These are phyloP conservation scores for Pichia cactophila DNA, from an alignment of 1,139 yeast species.

Conservation along the genomic window DNA sequence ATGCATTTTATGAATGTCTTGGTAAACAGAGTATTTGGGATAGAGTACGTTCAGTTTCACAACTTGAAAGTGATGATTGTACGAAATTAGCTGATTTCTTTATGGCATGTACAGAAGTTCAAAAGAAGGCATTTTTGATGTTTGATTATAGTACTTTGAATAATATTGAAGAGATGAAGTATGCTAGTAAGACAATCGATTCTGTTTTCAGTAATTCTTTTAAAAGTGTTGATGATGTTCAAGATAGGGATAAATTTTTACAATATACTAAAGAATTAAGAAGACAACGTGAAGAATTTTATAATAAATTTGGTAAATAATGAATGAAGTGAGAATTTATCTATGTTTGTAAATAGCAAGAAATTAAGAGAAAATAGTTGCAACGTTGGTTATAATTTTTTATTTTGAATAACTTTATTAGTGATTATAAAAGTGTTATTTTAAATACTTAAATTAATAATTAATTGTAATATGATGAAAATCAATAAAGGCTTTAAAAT, in stretches of 20 bases:
- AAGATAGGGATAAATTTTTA: conserved; percentile 18
- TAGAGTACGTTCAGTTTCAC: conserved; percentile 15
- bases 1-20: conserved; percentile 23
- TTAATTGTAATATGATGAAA: no score
- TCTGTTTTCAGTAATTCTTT: conserved; percentile 21
- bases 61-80: conserved; percentile 19
- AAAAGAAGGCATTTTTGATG: conserved; percentile 24
- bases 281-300: conserved; percentile 24
- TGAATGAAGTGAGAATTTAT: no score
- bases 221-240: conserved; percentile 20
- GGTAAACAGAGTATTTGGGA: conserved; percentile 13
- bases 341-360: background rate
- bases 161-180: conserved; percentile 22
- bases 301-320: conserved; percentile 21
- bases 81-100: conserved; percentile 23
- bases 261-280: conserved; percentile 24
- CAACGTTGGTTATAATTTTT: background rate
- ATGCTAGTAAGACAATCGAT: conserved; percentile 23
- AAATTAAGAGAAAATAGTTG: background rate
- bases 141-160: conserved; percentile 26
- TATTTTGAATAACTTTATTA: background rate
- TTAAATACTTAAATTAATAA: no score
- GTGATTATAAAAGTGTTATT: background rate
- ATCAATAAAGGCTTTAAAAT: background rate
- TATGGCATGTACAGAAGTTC: conserved; percentile 25